Base-by-base conservation (phyloP, 768 basidiomycete genomes). In the Floccularia luteovirens region DNA sequence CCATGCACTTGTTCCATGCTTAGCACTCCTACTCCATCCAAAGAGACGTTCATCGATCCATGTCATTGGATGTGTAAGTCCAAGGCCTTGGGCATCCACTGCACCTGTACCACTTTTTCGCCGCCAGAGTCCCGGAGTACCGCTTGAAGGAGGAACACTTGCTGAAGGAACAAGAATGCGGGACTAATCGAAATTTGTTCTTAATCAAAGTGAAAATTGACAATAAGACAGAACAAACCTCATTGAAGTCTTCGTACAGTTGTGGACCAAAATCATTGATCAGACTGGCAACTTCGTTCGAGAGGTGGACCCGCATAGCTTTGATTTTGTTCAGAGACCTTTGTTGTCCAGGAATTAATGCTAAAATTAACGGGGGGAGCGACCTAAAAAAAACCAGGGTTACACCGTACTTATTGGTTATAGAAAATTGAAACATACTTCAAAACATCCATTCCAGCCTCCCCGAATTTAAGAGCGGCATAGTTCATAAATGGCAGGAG, bases 1-100 rank as follows among this genome's bases (percentile, higher is more conserved):
- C 90, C 90, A 92, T n/a, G 79, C 88, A 51, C 82, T 88, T 2
- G 88, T 89, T n/a, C 90, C 87, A 35, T 75, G 77, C 36, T 62
- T 66, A 1, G 86, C 74, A 48, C 82, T 88, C 39, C 77, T 72
- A 58, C 79, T 81, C 91, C 89, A 94, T 31, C 91, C 92, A 55
- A 94, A 96, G 19, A 96, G 71, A 5, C 88, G 80, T 60, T 94
- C 92, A 57, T 96, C 91, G 12, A 94, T 73, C 90, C 90, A 94
- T 11, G 84, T 81, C 85, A 94, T 91, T 0, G 91, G 91, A 60
- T 96, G 90, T 11, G 79, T 85, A 24, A 93, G 70, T 21, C 90
- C 74, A 38, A 82, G 77, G 31, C 86, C 87, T 62, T 90, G 87
- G 0, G 83, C 84, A 56, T 88, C 87, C n/a, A 88, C 80, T 24